A percentile compares a stretch with the other conserved stretches of the same genome.
These are phyloP conservation scores for Diutina scorzettiae DNA, from an alignment of 1,139 yeast genomes.

Conservation along the genomic window DNA sequence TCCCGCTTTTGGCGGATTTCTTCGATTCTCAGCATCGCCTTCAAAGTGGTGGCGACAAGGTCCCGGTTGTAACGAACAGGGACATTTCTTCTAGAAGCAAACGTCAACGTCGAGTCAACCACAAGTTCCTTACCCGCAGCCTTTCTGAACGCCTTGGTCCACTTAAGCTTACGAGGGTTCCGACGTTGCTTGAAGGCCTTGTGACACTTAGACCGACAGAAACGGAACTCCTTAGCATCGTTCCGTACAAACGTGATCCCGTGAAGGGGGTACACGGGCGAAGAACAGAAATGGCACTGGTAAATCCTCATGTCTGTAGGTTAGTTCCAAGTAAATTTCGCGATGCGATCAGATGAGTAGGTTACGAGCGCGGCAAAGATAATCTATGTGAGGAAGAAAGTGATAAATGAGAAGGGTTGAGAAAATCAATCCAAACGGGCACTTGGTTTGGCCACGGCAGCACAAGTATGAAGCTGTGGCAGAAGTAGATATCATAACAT, in stretches of 20 bases:
- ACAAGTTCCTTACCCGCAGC: constrained; percentile 99
- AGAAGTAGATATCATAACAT: no score
- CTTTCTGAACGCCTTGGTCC: constrained; percentile 99
- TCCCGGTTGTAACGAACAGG: constrained; percentile 98
- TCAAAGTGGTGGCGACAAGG: constrained; percentile 83
- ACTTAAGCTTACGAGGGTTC: constrained; percentile 93
- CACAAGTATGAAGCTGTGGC: no score
- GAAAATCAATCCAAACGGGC: no score
- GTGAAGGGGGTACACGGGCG: constrained; percentile 95
- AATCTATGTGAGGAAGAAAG: no score
- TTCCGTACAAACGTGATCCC: constrained; percentile 97
- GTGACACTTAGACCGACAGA: constrained; percentile 97
- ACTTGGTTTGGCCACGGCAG: no score
- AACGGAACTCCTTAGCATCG: constrained; percentile 94
- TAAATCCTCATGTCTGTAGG: constrained; percentile 63
- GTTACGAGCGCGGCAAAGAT: constrained; percentile 3
- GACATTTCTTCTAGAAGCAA: constrained; percentile 94
- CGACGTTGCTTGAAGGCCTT: constrained; percentile 96
- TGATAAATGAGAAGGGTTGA: no score
- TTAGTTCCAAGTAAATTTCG: constrained; percentile 8
- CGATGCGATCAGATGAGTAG: constrained; percentile 5
- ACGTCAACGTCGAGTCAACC: constrained; percentile 90
- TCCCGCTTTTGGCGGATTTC: constrained; percentile 95
- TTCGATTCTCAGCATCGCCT: constrained; percentile 92
- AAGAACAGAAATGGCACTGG: constrained; percentile 93